Base-by-base conservation (phyloP, 495 filamentous ascomycete genomes). In the Sabuloglossum arenarium region DNA sequence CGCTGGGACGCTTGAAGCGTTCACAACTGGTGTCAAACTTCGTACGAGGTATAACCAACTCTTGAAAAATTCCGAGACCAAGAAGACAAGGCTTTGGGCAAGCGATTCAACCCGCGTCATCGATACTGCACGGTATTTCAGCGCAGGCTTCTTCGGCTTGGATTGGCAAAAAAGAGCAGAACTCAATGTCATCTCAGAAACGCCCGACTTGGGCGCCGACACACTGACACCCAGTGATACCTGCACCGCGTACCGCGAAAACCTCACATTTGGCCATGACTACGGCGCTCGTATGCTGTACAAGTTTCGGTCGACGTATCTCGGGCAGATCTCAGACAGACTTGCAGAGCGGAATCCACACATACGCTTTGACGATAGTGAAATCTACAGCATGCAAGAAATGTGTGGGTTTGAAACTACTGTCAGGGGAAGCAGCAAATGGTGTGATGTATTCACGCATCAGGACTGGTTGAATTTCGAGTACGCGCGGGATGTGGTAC, bases 331-430 rank as follows among this genome's bases (percentile, higher is more conserved):
- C 46, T 61, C 69, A 16, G 56, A 69, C 6, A 67, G 77, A 34
- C 62, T 81, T 6, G 52, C 66, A 21, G 55, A 62, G 10, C 64
- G 73, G 28, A 79, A 79, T 50, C 61, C 66, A 5, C 69, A 37
- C 14, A 63, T 69, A 5, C 39, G 55, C 11, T 63, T 75, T 27
- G 67, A 64, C 0, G 68, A 74, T 47, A 56, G 61, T 9, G 77
- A 80, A 54, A 60, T 81, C 29, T 80, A 72, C 61, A 70, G 69
- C 56, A 80, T 81, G 78, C 78, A 79, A 59, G 76, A 79, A 56
- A 73, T 79, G 67, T 80, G 78, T 58, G 78, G 76, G 14, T 81
- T 79, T 55, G 78, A 81, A 62, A 76, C 67, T 0, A 69, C 70
- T 8, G 72, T 71, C 0, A 67, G 75, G 54, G 78, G 78, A 25